Percentiles rank a stretch among this genome's conserved stretches.
Evolutionary conservation across 169 alveolate species (phyloP).

Genomic region (Plasmodium relictum): DNA sequence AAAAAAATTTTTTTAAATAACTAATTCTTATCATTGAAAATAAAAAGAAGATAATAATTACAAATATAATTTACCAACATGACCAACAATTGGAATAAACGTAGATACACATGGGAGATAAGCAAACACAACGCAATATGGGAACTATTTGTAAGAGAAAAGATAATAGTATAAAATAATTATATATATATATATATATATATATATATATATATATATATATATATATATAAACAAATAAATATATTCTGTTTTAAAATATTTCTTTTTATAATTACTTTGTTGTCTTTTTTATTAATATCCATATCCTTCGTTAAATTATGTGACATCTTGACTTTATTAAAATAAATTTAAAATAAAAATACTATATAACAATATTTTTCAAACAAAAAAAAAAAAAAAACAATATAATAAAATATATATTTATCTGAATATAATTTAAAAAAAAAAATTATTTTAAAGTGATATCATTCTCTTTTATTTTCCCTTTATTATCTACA

Average conservation of each 20-base stretch:
- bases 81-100: conserved; percentile 52
- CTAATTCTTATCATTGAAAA: not conserved
- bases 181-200: not conserved
- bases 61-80: conserved; percentile 28
- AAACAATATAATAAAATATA: not conserved
- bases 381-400: conserved; percentile 17
- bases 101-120: conserved; percentile 58
- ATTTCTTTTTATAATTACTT: conserved; percentile 13
- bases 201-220: not conserved
- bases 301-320: conserved; percentile 18
- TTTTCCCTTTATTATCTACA: not conserved
- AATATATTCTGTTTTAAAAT: not conserved
- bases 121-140: conserved; percentile 49
- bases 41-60: not conserved
- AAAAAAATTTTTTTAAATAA: not conserved
- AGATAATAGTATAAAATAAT: not conserved
- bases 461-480: not conserved
- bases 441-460: not conserved
- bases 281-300: conserved; percentile 48
- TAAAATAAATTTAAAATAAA: not conserved
- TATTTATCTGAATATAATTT: too few species aligned
- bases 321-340: conserved; percentile 32
- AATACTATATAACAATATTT: not conserved
- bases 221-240: not conserved
- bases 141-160: conserved; percentile 13